Conservation (phyloP, 2,329 filamentous ascomycete species). For the Cladorrhinum sp. region DNA sequence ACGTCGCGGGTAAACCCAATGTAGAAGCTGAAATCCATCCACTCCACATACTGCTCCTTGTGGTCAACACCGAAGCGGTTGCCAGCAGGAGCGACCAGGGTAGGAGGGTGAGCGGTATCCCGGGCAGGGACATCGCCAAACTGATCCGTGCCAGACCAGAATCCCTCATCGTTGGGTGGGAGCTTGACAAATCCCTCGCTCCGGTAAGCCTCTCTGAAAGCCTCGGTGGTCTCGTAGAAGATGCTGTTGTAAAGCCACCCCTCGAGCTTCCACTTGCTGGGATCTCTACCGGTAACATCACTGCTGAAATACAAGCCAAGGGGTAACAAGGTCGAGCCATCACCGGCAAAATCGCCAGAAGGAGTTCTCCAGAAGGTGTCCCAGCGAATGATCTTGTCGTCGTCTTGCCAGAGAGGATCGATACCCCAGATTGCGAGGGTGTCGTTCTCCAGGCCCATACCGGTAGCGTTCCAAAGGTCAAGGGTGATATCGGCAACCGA, state of each 20-base stretch:
- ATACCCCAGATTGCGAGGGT: slow-evolving; percentile 40
- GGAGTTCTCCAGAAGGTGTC: slow-evolving; percentile 43
- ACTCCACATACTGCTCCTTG: slow-evolving; percentile 44
- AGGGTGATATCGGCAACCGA: slow-evolving; percentile 43
- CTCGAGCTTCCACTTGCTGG: slow-evolving; percentile 47
- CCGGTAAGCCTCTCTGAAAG: slow-evolving; percentile 44
- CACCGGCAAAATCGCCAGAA: slow-evolving; percentile 34
- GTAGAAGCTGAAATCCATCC: slow-evolving; percentile 53
- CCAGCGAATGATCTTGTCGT: slow-evolving; percentile 45
- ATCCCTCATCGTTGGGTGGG: slow-evolving; percentile 45
- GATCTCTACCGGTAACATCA: slow-evolving; percentile 50
- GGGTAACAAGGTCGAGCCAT: slow-evolving; percentile 43
- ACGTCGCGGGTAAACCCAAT: slow-evolving; percentile 47
- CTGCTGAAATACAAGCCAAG: slow-evolving; percentile 43
- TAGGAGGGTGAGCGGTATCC: slow-evolving; percentile 39
- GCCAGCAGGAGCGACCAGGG: slow-evolving; percentile 36
- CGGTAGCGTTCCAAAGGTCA: slow-evolving; percentile 42
- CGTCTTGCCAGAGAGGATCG: slow-evolving; percentile 41
- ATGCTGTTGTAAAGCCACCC: slow-evolving; percentile 54
- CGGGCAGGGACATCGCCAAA: slow-evolving; percentile 36
- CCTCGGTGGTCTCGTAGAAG: slow-evolving; percentile 50
- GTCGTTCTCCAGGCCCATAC: slow-evolving; percentile 39
- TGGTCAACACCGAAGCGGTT: slow-evolving; percentile 42
- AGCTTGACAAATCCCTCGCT: slow-evolving; percentile 45
- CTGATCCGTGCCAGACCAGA: slow-evolving; percentile 44